Base-by-base conservation (phyloP, 2,329 filamentous ascomycete genomes). In the Fusarium illudens region DNA sequence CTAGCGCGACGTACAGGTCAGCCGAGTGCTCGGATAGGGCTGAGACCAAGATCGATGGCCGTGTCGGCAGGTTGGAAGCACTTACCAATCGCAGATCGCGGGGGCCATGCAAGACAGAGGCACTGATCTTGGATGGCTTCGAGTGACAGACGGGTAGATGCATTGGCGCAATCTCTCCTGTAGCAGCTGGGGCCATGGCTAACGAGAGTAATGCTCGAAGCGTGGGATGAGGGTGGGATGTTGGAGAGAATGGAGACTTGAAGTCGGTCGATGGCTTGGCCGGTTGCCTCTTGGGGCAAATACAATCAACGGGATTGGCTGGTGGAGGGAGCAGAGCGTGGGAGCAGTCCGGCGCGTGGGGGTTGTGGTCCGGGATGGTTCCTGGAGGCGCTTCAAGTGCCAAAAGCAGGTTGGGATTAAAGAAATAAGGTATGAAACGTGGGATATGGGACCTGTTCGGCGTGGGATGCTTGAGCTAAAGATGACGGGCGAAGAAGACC, bases 141-240 rank as follows among this genome's bases (percentile, higher is more conserved):
- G 78, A 77, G 54, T 66, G 61, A 69, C 77, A 75, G 62, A 77
- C 75, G 75, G 81, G 79, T 76, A 81, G 75, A 71, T 82, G 81
- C 79, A 80, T 79, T 75, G 81, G 78, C 67, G 77, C 74, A 62
- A 75, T 76, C 71, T 83, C 81, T 73, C 76, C 75, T 67, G 79
- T 82, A 70, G 84, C 84, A 71, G 82, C 82, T 74, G 84, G 84
- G 72, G 83, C 83, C 84, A 86, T 86, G 53, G 67, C 77, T 60
- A 58, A 62, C 50, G 58, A 68, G 44, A 58, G 48, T 64, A 57
- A 68, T 58, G 65, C 61, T 64, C 60, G 84, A 66, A 89, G 90
- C 2, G 82, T 92, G 27, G 89, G 86, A 42, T 92, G 91, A 89
- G 9, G 82, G 81, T 85, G 85, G 19, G 82, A 76, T 77, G 67